Base-by-base conservation (phyloP, 164 flowering plant genomes). In the grape (Vitis vinifera) region DNA sequence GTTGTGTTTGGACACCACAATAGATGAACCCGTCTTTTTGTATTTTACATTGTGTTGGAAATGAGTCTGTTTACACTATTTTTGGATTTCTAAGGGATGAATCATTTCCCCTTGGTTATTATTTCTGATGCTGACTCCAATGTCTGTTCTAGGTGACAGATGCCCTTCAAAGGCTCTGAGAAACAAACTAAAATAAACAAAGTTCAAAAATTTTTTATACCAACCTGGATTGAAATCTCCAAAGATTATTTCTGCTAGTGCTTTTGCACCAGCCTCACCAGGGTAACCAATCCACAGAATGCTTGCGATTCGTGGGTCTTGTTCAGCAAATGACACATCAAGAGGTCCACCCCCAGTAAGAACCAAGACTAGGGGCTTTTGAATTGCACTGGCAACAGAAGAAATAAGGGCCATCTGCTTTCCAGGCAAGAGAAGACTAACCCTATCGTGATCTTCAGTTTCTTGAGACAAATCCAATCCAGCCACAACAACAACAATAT, bases 231-330 rank as follows among this genome's bases (percentile, higher is more conserved):
- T 91, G 81, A 72, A 75, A 55, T 87, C 83, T 60, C 98, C 99
- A 72, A 90, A 93, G 57, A 93, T 73, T 72, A 91, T 64, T 63
- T 96, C 91, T 6, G 97, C 90, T 27, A 92, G 86, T 15, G 99
- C 97, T 73, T 73, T 70, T 29, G 90, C 95, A 50, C 98, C 98
- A 59, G 90, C 85, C 79, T 95, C 97, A 67, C 99, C 98, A 31
- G 98, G 99, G 81, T 93, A 93, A 5, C 98, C 98, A 60, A 90
- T 82, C 99, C 99, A 95, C 9, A 93, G 74, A 74, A 95, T 91
- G 85, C 97, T 84, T 1, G 88, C 92, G 30, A 95, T 80, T 52
- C 70, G 65, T 13, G 87, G 81, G 67, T 93, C 83, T 15, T 61
- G 70, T 65, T 87, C 70, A 8, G 92, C 94, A 58, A 93, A 91